A percentile compares a stretch with the other conserved stretches of the same genome.
Evolutionary conservation across 441 rosid species (phyloP).

Genomic region (Corymbia calophylla): DNA sequence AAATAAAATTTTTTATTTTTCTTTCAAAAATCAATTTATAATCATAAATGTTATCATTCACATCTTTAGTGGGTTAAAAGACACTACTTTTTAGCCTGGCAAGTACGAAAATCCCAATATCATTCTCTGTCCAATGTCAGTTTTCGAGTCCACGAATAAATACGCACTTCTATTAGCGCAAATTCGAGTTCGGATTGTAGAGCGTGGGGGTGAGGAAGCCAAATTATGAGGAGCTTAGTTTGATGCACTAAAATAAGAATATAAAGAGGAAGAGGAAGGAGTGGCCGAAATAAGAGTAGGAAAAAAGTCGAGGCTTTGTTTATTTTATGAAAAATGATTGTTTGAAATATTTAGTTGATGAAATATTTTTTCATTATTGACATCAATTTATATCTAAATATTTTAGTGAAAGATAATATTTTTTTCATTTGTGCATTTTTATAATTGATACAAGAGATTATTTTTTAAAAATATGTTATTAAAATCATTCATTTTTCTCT

Average conservation of each 20-base stretch:
- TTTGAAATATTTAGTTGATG: fast-evolving
- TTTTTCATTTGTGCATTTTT: background rate
- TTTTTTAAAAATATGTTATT: background rate
- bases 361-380: background rate
- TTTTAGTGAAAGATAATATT: background rate
- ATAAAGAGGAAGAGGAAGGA: background rate
- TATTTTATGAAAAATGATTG: background rate
- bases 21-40: too few species aligned
- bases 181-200: background rate
- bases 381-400: background rate
- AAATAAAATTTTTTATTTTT: too few species aligned
- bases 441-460: background rate
- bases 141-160: background rate
- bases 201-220: background rate
- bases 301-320: background rate
- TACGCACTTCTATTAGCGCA: background rate
- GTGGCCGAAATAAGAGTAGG: background rate
- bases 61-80: background rate
- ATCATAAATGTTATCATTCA: too few species aligned
- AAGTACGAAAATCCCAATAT: background rate
- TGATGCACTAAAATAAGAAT: background rate
- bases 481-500: background rate
- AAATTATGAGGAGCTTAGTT: background rate
- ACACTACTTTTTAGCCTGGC: background rate
- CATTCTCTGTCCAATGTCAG: background rate